A percentile compares a stretch with the other conserved stretches of the same genome.
phyloP scores from a whole-genome alignment of 1,139 yeast species.

The Saccharomyces uvarum region DNA sequence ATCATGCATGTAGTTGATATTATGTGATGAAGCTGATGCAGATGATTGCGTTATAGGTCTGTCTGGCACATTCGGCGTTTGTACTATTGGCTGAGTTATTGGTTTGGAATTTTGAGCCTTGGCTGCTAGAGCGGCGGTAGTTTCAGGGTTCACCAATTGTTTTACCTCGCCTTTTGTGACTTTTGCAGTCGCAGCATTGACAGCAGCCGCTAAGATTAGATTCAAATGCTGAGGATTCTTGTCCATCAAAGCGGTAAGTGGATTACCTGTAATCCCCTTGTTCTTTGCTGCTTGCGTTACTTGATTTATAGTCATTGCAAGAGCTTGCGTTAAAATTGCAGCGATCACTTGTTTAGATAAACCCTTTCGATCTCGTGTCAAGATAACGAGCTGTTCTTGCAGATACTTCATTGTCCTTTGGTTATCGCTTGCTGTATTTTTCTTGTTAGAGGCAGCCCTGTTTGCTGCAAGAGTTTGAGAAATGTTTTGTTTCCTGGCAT shows the following conservation, averaged over 20 bases:
- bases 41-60: constrained; percentile 2
- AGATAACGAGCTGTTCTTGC: constrained; percentile 61
- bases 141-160: constrained; percentile 30
- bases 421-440: constrained; percentile 22
- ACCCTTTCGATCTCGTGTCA: constrained; percentile 63
- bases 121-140: constrained; percentile 9
- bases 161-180: constrained; percentile 41
- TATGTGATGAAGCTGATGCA: neutral
- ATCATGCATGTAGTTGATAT: neutral
- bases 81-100: constrained; percentile 6
- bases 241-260: constrained; percentile 70
- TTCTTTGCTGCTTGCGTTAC: constrained; percentile 80
- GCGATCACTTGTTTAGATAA: constrained; percentile 69
- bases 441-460: constrained; percentile 24
- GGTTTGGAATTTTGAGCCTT: constrained; percentile 9
- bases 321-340: constrained; percentile 78
- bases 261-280: constrained; percentile 77
- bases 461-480: constrained; percentile 33
- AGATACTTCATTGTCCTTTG: constrained; percentile 43
- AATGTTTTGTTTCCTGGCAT: constrained; percentile 26
- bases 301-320: constrained; percentile 88
- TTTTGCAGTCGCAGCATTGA: constrained; percentile 69
- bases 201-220: constrained; percentile 72
- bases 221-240: constrained; percentile 84
- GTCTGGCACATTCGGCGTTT: constrained; percentile 8